Conservation (phyloP, 78 protist species). For the Cavenderia fasciculata region DNA sequence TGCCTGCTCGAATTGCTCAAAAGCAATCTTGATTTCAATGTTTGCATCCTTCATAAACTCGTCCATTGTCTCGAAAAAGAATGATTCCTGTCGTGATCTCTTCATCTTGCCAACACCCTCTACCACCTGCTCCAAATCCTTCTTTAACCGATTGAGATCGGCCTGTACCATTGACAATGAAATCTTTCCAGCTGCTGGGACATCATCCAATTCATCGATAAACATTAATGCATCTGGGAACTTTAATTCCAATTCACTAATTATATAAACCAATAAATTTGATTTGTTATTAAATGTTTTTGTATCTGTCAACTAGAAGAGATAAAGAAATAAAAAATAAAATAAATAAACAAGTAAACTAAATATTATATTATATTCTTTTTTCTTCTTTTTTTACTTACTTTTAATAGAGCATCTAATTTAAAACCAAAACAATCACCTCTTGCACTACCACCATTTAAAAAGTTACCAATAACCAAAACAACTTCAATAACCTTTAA, state of each 20-base stretch:
- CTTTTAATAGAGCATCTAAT: slow-evolving; percentile 47
- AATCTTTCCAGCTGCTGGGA: slow-evolving; percentile 24
- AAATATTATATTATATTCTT: too few relatives aligned
- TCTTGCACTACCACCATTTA: slow-evolving; percentile 82
- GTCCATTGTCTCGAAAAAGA: slow-evolving; percentile 51
- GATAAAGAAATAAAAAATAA: too few relatives aligned
- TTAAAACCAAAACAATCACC: slow-evolving; percentile 84
- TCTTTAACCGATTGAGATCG: slow-evolving; percentile 28
- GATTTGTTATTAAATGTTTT: slow-evolving; percentile 55
- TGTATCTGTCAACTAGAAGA: slow-evolving; percentile 43
- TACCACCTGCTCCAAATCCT: slow-evolving; percentile 29
- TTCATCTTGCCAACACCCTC: slow-evolving; percentile 46
- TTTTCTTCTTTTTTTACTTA: background rate
- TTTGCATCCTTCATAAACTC: slow-evolving; percentile 58
- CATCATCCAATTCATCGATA: slow-evolving; percentile 16
- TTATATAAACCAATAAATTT: slow-evolving; percentile 50
- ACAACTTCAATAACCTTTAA: slow-evolving; percentile 68
- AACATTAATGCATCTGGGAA: slow-evolving; percentile 41
- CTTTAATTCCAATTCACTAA: slow-evolving; percentile 26
- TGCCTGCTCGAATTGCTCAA: slow-evolving; percentile 31
- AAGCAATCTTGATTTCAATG: slow-evolving; percentile 47
- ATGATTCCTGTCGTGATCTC: slow-evolving; percentile 29
- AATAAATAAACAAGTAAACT: too few relatives aligned
- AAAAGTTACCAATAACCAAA: slow-evolving; percentile 79
- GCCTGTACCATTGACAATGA: slow-evolving; percentile 5